Evolutionary conservation across 148 eudicot genomes (phyloP), one percentile per base, ranked within the genome.

Genomic region (Limonium bicolor): DNA sequence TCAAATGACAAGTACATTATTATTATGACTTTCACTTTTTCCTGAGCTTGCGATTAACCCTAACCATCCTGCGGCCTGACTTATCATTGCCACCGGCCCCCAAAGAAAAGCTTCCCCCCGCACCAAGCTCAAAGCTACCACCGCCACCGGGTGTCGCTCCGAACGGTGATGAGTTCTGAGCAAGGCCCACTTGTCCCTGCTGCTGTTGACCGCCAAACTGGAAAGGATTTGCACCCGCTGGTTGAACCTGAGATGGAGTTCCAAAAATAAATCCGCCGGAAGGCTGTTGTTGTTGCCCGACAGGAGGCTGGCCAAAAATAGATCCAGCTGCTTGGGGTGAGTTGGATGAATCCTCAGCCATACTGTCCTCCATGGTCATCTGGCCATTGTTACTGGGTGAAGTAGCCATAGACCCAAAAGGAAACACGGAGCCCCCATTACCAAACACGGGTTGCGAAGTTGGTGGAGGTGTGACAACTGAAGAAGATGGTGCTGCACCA

Each of bases 261-360:
- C 65, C 62, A 48, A 75, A 81, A 45, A 50, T 27, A 42, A 78
- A 75, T 12, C 65, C 60, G 27, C 57, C 25, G 1, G 74, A 50
- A 24, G 88, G n/a, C n/a, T n/a, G n/a, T n/a, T n/a, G 54, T 21
- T 66, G 59, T 34, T 14, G 27, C 3, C 70, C 25, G 33, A 48
- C 33, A 2, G 72, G 43, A 1, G 62, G 13, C 55, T 75, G 87
- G 34, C 82, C 76, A 41, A 78, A 81, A 2, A 49, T 62, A 11
- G 85, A 61, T 25, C 41, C 16, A 14, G 25, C 45, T 12, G 74
- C 30, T 8, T 81, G 55, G 7, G 67, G 38, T 24, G 81, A 50
- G 38, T 70, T 81, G 57, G 63, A 59, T 18, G 79, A 68, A 53
- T 92, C 99, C 67, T 85, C 95, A 1, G 85, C 80, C 99, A 92